Percentiles rank a stretch among this genome's conserved stretches.
Evolutionary conservation across 257 asterid species (phyloP).

Genomic region (Penstemon eatonii): DNA sequence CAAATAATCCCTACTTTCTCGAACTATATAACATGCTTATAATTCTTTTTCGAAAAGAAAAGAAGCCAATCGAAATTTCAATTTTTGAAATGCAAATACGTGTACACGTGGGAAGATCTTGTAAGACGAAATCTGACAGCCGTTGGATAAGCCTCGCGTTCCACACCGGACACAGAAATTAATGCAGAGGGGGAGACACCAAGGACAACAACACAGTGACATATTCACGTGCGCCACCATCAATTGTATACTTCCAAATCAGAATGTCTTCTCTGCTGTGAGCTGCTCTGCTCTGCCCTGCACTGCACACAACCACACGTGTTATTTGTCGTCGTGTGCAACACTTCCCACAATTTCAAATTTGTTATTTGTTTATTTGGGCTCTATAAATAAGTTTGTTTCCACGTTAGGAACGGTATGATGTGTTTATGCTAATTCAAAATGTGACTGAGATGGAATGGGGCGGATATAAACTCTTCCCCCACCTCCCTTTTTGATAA

Average conservation of each 20-base stretch:
- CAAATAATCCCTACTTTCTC: no score
- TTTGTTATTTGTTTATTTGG: background rate
- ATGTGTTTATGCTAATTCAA: background rate
- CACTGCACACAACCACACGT: conserved; percentile 51
- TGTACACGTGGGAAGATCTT: background rate
- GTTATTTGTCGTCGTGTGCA: conserved; percentile 36
- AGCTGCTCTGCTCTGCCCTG: conserved; percentile 35
- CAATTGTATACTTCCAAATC: conserved; percentile 38
- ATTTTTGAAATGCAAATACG: no score
- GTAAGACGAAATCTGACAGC: conserved; percentile 5
- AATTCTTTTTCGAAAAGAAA: no score
- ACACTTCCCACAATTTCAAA: conserved; percentile 1
- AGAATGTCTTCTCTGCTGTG: conserved; percentile 54
- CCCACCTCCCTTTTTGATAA: no score
- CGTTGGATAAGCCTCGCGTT: conserved; percentile 39
- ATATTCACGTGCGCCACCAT: conserved; percentile 77
- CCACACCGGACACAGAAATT: conserved; percentile 56
- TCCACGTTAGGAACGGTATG: background rate
- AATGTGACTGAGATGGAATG: background rate
- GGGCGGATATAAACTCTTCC: no score
- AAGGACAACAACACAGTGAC: conserved; percentile 47
- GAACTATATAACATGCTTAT: no score
- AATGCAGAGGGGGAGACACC: conserved; percentile 52
- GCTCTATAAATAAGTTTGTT: background rate
- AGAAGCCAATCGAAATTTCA: no score